Evolutionary conservation across 2,329 filamentous ascomycete genomes (phyloP).

Genomic region (Gaeumannomyces sp.): DNA sequence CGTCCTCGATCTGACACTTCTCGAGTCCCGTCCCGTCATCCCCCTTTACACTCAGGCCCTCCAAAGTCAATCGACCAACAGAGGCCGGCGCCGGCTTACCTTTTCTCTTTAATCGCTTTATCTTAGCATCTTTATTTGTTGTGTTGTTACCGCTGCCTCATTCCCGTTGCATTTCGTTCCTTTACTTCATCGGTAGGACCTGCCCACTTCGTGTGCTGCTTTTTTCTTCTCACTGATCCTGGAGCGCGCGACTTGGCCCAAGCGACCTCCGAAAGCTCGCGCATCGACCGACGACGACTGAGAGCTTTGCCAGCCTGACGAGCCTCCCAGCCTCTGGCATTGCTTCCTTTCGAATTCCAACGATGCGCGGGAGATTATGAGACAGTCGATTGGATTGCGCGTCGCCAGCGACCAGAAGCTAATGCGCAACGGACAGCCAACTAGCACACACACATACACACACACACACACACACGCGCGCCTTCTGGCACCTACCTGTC

Average conservation of each 20-base stretch:
- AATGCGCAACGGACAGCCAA: background rate
- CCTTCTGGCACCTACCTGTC: too few species aligned
- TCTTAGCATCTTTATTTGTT: slow-evolving; percentile 4
- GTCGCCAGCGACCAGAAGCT: background rate
- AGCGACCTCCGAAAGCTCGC: background rate
- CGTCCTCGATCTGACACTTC: background rate
- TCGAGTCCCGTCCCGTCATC: background rate
- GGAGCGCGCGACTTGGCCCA: background rate
- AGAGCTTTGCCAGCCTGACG: background rate
- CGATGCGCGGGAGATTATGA: background rate
- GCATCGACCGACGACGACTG: background rate
- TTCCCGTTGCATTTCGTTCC: background rate
- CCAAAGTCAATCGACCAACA: background rate
- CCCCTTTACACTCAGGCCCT: background rate
- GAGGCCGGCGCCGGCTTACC: background rate
- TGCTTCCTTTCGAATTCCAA: background rate
- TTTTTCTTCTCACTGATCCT: background rate
- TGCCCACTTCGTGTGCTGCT: background rate
- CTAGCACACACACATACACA: background rate
- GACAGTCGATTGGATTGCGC: background rate
- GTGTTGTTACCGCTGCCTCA: background rate
- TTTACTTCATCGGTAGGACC: slow-evolving; percentile 1
- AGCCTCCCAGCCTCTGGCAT: background rate
- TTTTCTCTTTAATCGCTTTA: slow-evolving; percentile 1
- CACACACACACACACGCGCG: too few species aligned